Percentiles rank a stretch among this genome's conserved stretches.
Conservation (phyloP, 257 asterid genomes). For the Jacaranda copaia region DNA sequence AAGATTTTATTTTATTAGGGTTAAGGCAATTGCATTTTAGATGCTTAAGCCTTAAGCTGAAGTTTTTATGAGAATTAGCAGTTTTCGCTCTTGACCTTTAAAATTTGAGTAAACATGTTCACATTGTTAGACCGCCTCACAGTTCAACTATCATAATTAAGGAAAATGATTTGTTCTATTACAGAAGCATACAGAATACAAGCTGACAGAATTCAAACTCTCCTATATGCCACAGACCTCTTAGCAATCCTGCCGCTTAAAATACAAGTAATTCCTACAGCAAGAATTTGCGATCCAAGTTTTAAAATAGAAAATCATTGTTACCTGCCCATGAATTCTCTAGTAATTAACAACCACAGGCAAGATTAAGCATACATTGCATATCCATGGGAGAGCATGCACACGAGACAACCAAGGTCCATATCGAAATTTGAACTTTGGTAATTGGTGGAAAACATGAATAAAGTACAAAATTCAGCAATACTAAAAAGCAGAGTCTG, state of each 20-base stretch:
- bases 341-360: neutral
- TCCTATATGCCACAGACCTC: neutral
- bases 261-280: neutral
- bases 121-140: neutral
- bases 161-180: neutral
- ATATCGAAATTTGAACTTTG: neutral
- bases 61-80: neutral
- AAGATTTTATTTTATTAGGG: neutral
- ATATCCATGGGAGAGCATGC: too few relatives aligned
- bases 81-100: neutral
- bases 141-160: neutral
- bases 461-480: neutral
- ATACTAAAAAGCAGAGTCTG: neutral
- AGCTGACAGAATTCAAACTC: neutral
- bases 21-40: neutral
- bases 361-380: neutral
- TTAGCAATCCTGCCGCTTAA: neutral
- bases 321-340: neutral
- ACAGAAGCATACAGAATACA: neutral
- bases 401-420: neutral
- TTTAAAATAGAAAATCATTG: too few relatives aligned
- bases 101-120: neutral
- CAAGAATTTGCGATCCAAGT: neutral
- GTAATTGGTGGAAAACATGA: neutral
- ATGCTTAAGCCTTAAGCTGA: neutral